A percentile compares a stretch with the other conserved stretches of the same genome.
Evolutionary conservation across 1,284 basidiomycete species (phyloP).

Genomic region (Apiotrichum gracile): DNA sequence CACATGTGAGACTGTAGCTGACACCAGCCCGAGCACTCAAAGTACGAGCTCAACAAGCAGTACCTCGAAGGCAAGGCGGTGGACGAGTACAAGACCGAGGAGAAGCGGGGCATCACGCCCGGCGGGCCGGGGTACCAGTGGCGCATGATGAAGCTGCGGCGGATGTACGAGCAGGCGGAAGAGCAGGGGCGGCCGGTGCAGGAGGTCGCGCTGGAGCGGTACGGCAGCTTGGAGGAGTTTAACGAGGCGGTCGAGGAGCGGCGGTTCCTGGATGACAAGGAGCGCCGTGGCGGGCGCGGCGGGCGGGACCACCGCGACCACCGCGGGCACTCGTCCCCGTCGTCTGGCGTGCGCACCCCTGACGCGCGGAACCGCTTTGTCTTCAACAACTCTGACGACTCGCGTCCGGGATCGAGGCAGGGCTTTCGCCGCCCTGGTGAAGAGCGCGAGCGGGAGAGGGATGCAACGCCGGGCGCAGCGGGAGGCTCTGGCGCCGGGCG

Average conservation of each 20-base stretch:
- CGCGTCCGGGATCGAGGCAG: slow-evolving; percentile 59
- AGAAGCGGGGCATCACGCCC: slow-evolving; percentile 56
- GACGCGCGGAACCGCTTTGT: slow-evolving; percentile 43
- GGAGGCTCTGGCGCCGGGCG: slow-evolving; percentile 25
- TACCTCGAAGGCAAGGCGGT: slow-evolving; percentile 58
- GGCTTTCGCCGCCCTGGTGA: slow-evolving; percentile 75
- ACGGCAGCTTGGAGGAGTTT: slow-evolving; percentile 76
- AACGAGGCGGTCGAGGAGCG: slow-evolving; percentile 82
- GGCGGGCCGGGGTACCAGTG: slow-evolving; percentile 90
- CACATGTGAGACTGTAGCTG: neutral
- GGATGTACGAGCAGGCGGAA: slow-evolving; percentile 81
- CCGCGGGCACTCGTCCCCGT: slow-evolving; percentile 49
- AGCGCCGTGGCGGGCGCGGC: slow-evolving; percentile 53
- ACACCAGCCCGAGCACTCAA: slow-evolving; percentile 19
- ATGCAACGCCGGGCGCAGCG: neutral
- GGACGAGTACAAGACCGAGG: slow-evolving; percentile 55
- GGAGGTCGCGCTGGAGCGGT: slow-evolving; percentile 81
- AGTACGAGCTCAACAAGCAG: slow-evolving; percentile 74
- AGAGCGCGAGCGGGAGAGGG: no score
- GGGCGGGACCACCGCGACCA: slow-evolving; percentile 26
- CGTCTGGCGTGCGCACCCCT: slow-evolving; percentile 50
- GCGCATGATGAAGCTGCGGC: slow-evolving; percentile 94
- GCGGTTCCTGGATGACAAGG: slow-evolving; percentile 73
- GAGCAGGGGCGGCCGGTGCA: slow-evolving; percentile 71
- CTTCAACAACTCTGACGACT: slow-evolving; percentile 40